Evolutionary conservation across 2,329 filamentous ascomycete species (phyloP), one percentile per base, ranked within the genome.

Genomic region (Cordyceps javanica): DNA sequence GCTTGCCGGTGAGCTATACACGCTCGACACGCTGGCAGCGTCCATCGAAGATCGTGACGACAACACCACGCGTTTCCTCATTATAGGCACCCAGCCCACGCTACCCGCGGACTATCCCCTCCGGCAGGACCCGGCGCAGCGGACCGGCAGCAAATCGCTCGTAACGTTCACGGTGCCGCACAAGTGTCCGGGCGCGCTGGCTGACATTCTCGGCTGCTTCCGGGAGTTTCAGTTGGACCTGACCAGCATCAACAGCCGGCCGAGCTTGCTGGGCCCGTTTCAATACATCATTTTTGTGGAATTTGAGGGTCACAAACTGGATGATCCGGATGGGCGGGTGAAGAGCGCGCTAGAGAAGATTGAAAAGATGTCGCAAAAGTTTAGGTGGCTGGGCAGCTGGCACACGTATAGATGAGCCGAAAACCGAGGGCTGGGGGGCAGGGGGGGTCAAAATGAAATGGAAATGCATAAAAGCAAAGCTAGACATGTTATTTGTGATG

Each of bases 201-300:
- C 91, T 3, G 83, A 90, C 64, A 89, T 87, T 30, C 77, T 97
- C 59, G 81, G 86, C 52, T 89, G 90, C 57, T 97, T 97, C 74
- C 85, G 86, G 62, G 77, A 76, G 8, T 80, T 83, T 63, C 80
- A 81, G 5, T 78, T 97, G 58, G 96, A 97, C 69, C 75, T 97
- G 63, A 97, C 92, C 30, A 93, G 88, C 70, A 96, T 97, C 71
- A 92, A 91, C 69, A 91, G 89, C 63, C 76, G 93, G 62, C 93
- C 93, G 5, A 91, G 89, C 65, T 81, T 89, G 57, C 76, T 81
- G 39, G 75, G 77, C 63, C 84, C 88, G 21, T 97, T 96, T 83
- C 86, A 95, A 69, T 97, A 97, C 73, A 82, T 97, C 38, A 97
- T 97, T 75, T 92, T 97, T 68, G 86, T 97, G 30, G 93, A 97